These are phyloP conservation scores for Syzygium aromaticum DNA, from an alignment of 345 rosid genomes.

Conservation along the genomic window DNA sequence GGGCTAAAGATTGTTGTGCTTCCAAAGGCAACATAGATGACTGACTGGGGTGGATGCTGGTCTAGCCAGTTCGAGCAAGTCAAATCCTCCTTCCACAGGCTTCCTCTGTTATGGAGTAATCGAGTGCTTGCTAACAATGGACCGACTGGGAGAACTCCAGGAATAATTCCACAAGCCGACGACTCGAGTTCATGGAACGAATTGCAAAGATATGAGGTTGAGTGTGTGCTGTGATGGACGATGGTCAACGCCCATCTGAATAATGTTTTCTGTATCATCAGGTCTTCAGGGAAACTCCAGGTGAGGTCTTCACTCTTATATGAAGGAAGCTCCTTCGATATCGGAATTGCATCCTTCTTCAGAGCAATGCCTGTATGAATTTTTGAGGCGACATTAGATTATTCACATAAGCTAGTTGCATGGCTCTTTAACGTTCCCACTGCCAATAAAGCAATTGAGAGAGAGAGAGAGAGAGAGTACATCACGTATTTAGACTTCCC, in stretches of 20 bases:
- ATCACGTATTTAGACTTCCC: background rate
- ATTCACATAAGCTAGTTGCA: background rate
- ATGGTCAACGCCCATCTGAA: background rate
- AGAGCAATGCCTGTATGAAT: background rate
- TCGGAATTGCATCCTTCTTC: background rate
- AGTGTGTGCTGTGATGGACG: background rate
- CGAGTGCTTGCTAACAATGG: conserved; percentile 6
- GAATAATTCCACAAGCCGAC: background rate
- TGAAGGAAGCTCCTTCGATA: background rate
- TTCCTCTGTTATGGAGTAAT: background rate
- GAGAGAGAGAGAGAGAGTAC: background rate
- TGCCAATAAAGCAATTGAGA: background rate
- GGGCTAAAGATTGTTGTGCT: conserved; percentile 9
- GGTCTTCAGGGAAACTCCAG: background rate
- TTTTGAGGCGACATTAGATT: background rate
- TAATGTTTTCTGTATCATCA: background rate
- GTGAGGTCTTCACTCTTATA: background rate
- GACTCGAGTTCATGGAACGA: background rate
- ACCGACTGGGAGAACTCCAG: conserved; percentile 14
- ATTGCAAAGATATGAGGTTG: conserved; percentile 11
- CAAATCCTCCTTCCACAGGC: conserved; percentile 16
- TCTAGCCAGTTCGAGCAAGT: conserved; percentile 37
- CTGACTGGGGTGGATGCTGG: conserved; percentile 16
- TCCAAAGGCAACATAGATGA: conserved; percentile 47
- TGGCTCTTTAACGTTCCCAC: background rate